Evolutionary conservation across 805 yeast genomes (phyloP).

Genomic region (Tetrapisispora namnaoensis): DNA sequence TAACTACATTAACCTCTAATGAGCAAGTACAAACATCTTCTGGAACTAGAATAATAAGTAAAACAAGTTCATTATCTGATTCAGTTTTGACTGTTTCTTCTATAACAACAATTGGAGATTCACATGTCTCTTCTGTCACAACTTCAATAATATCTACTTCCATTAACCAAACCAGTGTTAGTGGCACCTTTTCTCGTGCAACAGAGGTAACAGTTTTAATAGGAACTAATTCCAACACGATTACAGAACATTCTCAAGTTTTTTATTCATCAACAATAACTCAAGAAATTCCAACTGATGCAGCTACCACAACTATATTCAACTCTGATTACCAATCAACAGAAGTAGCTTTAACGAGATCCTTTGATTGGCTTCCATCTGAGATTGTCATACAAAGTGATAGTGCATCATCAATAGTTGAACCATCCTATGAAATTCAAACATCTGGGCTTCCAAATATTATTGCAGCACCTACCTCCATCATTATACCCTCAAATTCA

Average conservation of each 20-base stretch:
- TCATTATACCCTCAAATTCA: slow-evolving; percentile 27
- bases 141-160: neutral
- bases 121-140: neutral
- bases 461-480: slow-evolving; percentile 32
- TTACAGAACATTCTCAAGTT: neutral
- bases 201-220: neutral
- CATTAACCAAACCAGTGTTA: neutral
- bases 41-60: neutral
- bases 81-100: neutral
- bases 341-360: neutral
- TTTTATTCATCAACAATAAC: neutral
- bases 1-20: neutral
- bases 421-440: slow-evolving; percentile 27
- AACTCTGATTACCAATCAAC: neutral
- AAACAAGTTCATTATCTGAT: neutral
- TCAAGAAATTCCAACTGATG: neutral
- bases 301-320: neutral
- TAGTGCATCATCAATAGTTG: slow-evolving; percentile 33
- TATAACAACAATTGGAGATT: neutral
- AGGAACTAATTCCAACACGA: neutral
- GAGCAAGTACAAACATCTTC: neutral
- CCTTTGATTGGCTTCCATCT: slow-evolving; percentile 53
- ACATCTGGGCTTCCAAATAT: slow-evolving; percentile 29
- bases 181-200: neutral
- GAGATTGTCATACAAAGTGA: slow-evolving; percentile 28